phyloP scores from a whole-genome alignment of 2,329 filamentous ascomycete species.

The Stagonosporopsis tanaceti region DNA sequence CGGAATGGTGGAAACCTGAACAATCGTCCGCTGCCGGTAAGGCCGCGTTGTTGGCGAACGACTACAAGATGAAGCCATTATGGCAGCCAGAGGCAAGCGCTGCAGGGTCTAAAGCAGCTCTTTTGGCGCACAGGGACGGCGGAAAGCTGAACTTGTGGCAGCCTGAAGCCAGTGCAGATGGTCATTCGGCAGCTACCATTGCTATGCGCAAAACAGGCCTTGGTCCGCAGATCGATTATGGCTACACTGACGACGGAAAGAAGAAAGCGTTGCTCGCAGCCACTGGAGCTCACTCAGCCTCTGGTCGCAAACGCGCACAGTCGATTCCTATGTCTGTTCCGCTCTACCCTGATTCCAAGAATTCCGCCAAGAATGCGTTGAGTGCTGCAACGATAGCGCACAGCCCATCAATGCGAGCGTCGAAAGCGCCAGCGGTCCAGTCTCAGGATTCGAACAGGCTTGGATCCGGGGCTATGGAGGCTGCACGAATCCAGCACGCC shows the following conservation, averaged over 20 bases:
- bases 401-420: conserved; percentile 48
- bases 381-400: conserved; percentile 76
- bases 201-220: conserved; percentile 66
- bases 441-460: conserved; percentile 48
- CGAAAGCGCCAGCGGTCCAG: conserved; percentile 18
- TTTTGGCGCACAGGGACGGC: conserved; percentile 67
- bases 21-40: conserved; percentile 64
- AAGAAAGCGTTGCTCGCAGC: conserved; percentile 77
- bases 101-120: conserved; percentile 76
- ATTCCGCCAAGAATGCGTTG: conserved; percentile 72
- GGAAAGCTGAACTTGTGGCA: conserved; percentile 61
- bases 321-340: conserved; percentile 62
- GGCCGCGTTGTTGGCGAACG: conserved; percentile 66
- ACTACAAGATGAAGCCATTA: conserved; percentile 67
- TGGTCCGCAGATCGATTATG: conserved; percentile 56
- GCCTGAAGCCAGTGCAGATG: conserved; percentile 59
- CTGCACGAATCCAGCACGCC: conserved; percentile 70
- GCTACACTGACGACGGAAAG: conserved; percentile 60
- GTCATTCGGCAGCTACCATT: conserved; percentile 73
- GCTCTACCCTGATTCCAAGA: conserved; percentile 64
- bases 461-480: conserved; percentile 62
- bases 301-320: conserved; percentile 66
- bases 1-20: conserved; percentile 72
- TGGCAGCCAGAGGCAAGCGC: conserved; percentile 71
- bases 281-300: conserved; percentile 73